Evolutionary conservation across 768 basidiomycete species (phyloP).

Genomic region (Mycena rebaudengoi): DNA sequence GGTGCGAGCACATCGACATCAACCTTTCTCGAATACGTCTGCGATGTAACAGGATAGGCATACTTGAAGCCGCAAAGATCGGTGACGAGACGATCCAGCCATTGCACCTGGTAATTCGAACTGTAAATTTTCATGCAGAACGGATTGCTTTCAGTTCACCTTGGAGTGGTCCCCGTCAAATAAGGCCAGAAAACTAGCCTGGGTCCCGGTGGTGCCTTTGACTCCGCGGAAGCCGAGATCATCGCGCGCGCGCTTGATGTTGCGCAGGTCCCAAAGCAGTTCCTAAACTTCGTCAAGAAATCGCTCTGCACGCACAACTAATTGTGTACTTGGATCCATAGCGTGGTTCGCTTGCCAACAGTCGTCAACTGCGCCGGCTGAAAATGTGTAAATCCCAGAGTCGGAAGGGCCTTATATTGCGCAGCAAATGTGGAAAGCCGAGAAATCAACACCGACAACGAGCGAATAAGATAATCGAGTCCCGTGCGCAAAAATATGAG

Average conservation of each 20-base stretch:
- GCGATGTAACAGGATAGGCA: constrained; percentile 97
- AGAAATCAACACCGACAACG: constrained; percentile 88
- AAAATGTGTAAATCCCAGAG: constrained; percentile 98
- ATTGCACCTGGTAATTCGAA: constrained; percentile 75
- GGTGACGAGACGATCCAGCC: constrained; percentile 89
- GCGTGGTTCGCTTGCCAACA: constrained; percentile 94
- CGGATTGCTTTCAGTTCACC: constrained; percentile 56
- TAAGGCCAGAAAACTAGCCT: constrained; percentile 92
- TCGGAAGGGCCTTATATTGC: constrained; percentile 88
- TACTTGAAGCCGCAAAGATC: constrained; percentile 92
- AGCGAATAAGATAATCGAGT: constrained; percentile 82
- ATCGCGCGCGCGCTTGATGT: constrained; percentile 87
- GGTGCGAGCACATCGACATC: constrained; percentile 93
- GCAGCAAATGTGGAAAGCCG: constrained; percentile 87
- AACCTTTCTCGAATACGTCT: constrained; percentile 98
- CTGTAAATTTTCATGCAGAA: not conserved
- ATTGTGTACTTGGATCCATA: constrained; percentile 93
- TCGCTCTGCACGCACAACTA: not conserved
- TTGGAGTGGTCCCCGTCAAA: constrained; percentile 97
- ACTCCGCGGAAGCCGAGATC: constrained; percentile 98
- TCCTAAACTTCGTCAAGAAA: constrained; percentile 57
- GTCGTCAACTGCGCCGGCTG: constrained; percentile 99
- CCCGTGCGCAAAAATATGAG: constrained; percentile 95
- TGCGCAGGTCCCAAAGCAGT: constrained; percentile 94
- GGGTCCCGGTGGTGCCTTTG: constrained; percentile 99